These are phyloP conservation scores for Emergomyces orientalis DNA, from an alignment of 2,329 filamentous ascomycete species.

Conservation along the genomic window DNA sequence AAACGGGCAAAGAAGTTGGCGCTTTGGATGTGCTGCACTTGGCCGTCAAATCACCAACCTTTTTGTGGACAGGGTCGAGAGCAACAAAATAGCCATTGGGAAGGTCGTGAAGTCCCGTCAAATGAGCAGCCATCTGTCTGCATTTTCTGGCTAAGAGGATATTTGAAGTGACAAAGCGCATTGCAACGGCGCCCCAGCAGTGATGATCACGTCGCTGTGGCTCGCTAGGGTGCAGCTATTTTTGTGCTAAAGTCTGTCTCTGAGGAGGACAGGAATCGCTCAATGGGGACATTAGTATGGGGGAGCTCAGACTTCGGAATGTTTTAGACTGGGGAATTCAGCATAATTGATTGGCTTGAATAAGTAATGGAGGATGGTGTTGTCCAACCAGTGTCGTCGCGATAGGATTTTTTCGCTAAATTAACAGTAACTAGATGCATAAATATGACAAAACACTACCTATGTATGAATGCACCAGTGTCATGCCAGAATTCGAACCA, in stretches of 20 bases:
- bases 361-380: neutral
- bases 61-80: neutral
- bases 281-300: neutral
- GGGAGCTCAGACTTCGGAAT: neutral
- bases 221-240: neutral
- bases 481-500: neutral
- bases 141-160: too few relatives aligned
- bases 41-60: neutral
- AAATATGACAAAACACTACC: too few relatives aligned
- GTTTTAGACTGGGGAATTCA: neutral
- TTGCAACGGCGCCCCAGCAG: neutral
- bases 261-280: neutral
- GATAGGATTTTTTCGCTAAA: too few relatives aligned
- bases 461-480: neutral
- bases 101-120: too few relatives aligned
- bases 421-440: too few relatives aligned
- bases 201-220: neutral
- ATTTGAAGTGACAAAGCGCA: neutral
- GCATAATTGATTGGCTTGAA: neutral
- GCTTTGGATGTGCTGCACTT: neutral
- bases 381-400: neutral
- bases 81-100: neutral
- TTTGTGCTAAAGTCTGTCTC: neutral
- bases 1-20: neutral
- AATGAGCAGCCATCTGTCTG: too few relatives aligned